phyloP scores from a whole-genome alignment of 208 protist genomes.

The Acanthamoeba sp. region DNA sequence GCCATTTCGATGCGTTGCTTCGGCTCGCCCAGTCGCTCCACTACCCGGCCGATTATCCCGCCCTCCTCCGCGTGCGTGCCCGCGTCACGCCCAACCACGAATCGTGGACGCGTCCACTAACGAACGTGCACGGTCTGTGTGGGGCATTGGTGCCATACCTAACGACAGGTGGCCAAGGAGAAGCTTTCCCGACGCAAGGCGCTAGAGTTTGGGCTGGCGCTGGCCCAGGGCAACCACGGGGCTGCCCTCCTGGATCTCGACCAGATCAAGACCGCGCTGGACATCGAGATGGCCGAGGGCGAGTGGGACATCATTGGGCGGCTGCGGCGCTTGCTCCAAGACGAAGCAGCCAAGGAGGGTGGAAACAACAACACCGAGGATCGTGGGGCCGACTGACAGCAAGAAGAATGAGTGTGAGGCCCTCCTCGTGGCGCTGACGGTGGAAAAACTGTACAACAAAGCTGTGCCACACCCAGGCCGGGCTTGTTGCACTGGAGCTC shows the following conservation, averaged over 20 bases:
- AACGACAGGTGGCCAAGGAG: not conserved
- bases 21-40: not conserved
- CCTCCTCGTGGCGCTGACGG: too few relatives aligned
- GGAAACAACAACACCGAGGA: not conserved
- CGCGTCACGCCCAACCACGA: too few relatives aligned
- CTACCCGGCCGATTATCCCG: not conserved
- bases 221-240: not conserved
- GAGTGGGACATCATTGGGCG: not conserved
- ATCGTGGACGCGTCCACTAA: too few relatives aligned
- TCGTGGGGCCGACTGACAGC: not conserved
- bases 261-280: conserved; percentile 1
- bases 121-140: too few relatives aligned
- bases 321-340: conserved; percentile 1
- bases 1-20: not conserved
- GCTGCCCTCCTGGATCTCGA: not conserved
- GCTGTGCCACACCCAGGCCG: too few relatives aligned
- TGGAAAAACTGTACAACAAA: not conserved
- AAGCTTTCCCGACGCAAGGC: not conserved
- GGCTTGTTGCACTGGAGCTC: too few relatives aligned
- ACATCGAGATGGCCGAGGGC: not conserved
- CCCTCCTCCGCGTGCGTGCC: not conserved
- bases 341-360: not conserved
- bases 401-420: too few relatives aligned
- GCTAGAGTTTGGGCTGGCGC: not conserved
- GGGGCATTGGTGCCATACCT: too few relatives aligned